Evolutionary conservation across 106 monocot genomes (phyloP).

Genomic region (Chionographis japonica): DNA sequence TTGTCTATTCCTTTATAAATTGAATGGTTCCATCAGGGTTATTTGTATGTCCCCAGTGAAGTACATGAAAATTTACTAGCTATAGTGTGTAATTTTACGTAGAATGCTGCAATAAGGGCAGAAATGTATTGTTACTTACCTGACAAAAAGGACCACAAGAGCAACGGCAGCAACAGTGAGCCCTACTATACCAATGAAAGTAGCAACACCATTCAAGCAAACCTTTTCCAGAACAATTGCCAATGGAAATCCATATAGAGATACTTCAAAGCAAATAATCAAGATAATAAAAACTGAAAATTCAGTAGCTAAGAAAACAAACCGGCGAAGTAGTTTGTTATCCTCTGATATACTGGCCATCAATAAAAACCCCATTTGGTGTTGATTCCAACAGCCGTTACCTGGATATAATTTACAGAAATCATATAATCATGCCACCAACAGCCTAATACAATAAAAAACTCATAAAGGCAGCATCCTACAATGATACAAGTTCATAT

Average conservation of each 20-base stretch:
- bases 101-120: too few relatives aligned
- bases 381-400: constrained; percentile 92
- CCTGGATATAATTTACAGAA: constrained; percentile 27
- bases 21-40: constrained; percentile 65
- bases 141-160: constrained; percentile 68
- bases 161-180: constrained; percentile 66
- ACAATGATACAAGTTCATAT: too few relatives aligned
- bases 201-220: constrained; percentile 91
- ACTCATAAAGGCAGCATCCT: too few relatives aligned
- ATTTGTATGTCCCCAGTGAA: constrained; percentile 55
- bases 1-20: constrained; percentile 45
- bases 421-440: too few relatives aligned
- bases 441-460: too few relatives aligned
- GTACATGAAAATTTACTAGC: constrained; percentile 25
- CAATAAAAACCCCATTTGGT: constrained; percentile 90
- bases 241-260: background rate
- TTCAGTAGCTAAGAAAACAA: constrained; percentile 1
- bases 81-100: too few relatives aligned
- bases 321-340: constrained; percentile 92
- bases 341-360: constrained; percentile 98
- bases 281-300: background rate
- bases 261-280: background rate
- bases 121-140: constrained; percentile 31
- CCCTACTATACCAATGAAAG: constrained; percentile 86
- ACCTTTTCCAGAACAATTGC: constrained; percentile 47